Percentiles rank a stretch among this genome's conserved stretches.
phyloP scores from a whole-genome alignment of 1,284 basidiomycete genomes.

The Apiotrichum mycotoxinovorans region DNA sequence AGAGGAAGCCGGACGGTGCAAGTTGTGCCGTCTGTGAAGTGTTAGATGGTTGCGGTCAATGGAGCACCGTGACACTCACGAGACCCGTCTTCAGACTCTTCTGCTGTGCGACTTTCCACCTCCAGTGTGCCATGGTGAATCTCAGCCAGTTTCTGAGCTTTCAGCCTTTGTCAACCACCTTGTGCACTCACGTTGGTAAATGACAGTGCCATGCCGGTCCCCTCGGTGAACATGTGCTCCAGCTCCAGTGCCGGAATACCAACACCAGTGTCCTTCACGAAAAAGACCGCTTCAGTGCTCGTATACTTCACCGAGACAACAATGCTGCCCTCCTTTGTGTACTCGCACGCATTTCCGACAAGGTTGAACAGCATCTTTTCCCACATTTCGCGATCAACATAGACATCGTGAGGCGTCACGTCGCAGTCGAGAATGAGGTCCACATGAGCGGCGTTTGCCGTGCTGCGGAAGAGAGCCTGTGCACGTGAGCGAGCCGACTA shows the following conservation, averaged over 20 bases:
- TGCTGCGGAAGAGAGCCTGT: constrained; percentile 44
- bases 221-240: constrained; percentile 42
- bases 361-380: constrained; percentile 52
- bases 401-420: constrained; percentile 33
- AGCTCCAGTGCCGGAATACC: constrained; percentile 44
- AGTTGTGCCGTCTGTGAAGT: constrained; percentile 31
- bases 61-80: no score
- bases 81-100: constrained; percentile 34
- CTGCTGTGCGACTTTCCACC: constrained; percentile 39
- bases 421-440: constrained; percentile 47
- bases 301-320: constrained; percentile 32
- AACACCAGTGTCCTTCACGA: constrained; percentile 50
- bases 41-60: not conserved
- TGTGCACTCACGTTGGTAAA: constrained; percentile 18
- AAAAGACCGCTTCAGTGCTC: constrained; percentile 27
- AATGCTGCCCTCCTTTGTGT: constrained; percentile 38
- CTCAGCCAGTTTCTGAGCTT: constrained; percentile 46
- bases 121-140: constrained; percentile 50
- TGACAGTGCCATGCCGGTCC: constrained; percentile 49
- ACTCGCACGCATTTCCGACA: constrained; percentile 49
- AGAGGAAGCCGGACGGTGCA: constrained; percentile 42
- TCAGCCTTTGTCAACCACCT: not conserved
- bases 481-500: not conserved
- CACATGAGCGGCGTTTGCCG: constrained; percentile 39
- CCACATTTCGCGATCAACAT: constrained; percentile 50